Percentiles rank a stretch among this genome's conserved stretches.
phyloP scores from a whole-genome alignment of 2,329 filamentous ascomycete species.

The Triangularia setosa region DNA sequence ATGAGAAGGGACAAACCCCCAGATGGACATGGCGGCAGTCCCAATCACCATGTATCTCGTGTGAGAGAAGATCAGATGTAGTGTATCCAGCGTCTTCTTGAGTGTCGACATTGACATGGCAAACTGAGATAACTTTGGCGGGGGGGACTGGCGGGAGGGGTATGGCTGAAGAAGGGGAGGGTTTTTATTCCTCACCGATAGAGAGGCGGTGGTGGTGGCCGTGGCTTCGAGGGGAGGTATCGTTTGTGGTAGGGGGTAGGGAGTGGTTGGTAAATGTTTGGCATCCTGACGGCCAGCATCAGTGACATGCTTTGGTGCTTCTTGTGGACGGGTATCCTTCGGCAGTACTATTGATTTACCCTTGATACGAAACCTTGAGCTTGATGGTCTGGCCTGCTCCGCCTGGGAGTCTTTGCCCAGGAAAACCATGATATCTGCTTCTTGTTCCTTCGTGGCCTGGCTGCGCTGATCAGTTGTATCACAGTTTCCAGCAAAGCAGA shows the following conservation, averaged over 20 bases:
- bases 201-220: not conserved
- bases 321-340: not conserved
- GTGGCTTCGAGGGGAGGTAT: not conserved
- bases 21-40: slow-evolving; percentile 40
- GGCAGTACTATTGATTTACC: not conserved
- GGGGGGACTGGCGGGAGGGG: not conserved
- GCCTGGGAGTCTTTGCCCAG: not conserved
- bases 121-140: slow-evolving; percentile 20
- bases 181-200: not conserved
- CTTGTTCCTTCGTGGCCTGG: not conserved
- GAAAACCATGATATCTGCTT: not conserved
- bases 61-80: slow-evolving; percentile 40
- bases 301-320: not conserved
- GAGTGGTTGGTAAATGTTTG: not conserved
- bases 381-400: not conserved
- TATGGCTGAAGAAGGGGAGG: not conserved
- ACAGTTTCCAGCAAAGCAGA: not conserved
- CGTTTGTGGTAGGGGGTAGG: not conserved
- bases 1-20: slow-evolving; percentile 36
- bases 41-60: slow-evolving; percentile 47
- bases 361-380: not conserved
- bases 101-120: slow-evolving; percentile 32
- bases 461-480: not conserved
- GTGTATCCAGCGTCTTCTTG: slow-evolving; percentile 35
- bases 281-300: not conserved